Base-by-base conservation (phyloP, 805 yeast species). In the Wickerhamiella azyma region DNA sequence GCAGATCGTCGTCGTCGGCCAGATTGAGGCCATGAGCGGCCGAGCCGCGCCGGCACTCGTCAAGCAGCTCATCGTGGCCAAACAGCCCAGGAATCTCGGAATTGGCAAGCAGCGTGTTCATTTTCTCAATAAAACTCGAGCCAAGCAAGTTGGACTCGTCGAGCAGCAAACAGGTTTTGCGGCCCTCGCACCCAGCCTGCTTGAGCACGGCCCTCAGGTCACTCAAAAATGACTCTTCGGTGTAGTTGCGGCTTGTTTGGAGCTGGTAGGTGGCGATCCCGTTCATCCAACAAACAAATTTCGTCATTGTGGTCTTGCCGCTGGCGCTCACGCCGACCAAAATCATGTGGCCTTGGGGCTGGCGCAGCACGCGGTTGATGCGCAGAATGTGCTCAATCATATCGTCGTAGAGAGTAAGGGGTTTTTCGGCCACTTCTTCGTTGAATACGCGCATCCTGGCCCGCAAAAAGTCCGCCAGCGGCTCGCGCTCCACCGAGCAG, bases 31-130 rank as follows among this genome's bases (percentile, higher is more conserved):
- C 94, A 39, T 73, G 76, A 3, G 71, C 59, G 33, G 71, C 69
- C 0, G 83, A 70, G 41, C 72, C 77, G 11, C 76, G 77, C 9
- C 68, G 61, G 48, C 94, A 77, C 1, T 71, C 53, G 1, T 60
- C 61, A 66, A 82, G 65, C 47, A 88, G 63, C 8, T 83, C 88
- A 9, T 84, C 94, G 0, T 78, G 86, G 47, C 75, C 82, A 59
- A 85, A 89, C 11, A 89, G 64, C 3, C 94, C 96, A 0, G 96
- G 96, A 33, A 86, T 71, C 56, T 89, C 96, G 0, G 94, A 83
- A 61, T 89, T 89, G 0, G 96, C 96, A 33, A 89, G 68, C n/a
- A 89, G 65, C 0, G 94, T 84, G 55, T 89, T 89, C 92, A 89
- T 85, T 50, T 94, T 67, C 60, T 89, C 97, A 26, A 89, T 62